A percentile compares a stretch with the other conserved stretches of the same genome.
Conservation (phyloP, 2,329 filamentous ascomycete genomes). For the Lachnellula hyalina region DNA sequence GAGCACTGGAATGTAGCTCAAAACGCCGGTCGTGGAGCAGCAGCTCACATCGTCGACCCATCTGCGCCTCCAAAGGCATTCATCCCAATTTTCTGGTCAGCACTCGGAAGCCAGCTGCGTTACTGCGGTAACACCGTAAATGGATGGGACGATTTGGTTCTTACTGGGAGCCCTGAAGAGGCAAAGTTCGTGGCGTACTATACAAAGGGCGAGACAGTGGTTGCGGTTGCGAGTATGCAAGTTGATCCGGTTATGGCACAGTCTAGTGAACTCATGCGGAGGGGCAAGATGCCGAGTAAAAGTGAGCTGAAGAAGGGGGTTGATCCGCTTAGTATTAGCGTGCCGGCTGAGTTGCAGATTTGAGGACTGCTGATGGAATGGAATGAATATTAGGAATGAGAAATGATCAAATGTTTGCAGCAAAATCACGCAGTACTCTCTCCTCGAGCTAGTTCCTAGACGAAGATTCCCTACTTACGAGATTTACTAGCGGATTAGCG, state of each 20-base stretch:
- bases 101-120: conserved; percentile 78
- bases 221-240: conserved; percentile 87
- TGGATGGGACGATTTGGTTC: conserved; percentile 80
- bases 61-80: conserved; percentile 61
- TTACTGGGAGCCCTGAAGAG: conserved; percentile 71
- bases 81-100: conserved; percentile 96
- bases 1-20: conserved; percentile 99
- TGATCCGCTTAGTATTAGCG: conserved; percentile 26
- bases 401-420: too few species aligned
- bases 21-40: conserved; percentile 78
- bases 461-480: too few species aligned
- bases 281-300: conserved; percentile 78
- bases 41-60: conserved; percentile 67
- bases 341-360: conserved; percentile 23
- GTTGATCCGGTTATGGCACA: conserved; percentile 83
- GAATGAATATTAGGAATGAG: neutral
- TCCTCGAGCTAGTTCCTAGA: too few species aligned
- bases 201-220: conserved; percentile 75
- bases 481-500: too few species aligned
- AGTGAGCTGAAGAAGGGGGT: conserved; percentile 62
- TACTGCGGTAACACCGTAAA: conserved; percentile 85
- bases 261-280: conserved; percentile 76
- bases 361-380: conserved; percentile 1
- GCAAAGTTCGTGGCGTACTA: conserved; percentile 88
- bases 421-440: too few species aligned